phyloP scores from a whole-genome alignment of 73 alveolate species.

The Tetrahymena malaccensis region DNA sequence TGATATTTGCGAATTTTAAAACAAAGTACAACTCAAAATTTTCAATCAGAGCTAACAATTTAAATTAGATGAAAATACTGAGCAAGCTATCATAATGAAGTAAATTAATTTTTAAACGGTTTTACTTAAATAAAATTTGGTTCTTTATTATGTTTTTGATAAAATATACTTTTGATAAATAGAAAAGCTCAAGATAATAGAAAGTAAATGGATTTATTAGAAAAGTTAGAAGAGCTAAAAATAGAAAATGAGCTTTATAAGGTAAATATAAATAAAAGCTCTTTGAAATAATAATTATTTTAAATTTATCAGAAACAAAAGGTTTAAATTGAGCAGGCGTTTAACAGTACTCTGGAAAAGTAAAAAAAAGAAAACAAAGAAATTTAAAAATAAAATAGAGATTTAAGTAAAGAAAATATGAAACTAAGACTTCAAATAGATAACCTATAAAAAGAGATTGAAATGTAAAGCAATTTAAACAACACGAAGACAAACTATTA shows the following conservation, averaged over 20 bases:
- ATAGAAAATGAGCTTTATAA: background rate
- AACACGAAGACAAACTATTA: background rate
- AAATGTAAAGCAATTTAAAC: background rate
- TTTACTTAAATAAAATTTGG: too few relatives aligned
- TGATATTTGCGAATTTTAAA: background rate
- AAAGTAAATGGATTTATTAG: background rate
- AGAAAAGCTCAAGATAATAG: background rate
- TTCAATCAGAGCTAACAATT: background rate
- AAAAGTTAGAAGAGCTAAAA: background rate
- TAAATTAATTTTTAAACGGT: background rate
- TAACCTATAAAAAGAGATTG: background rate
- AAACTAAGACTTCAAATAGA: background rate
- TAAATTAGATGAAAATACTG: background rate
- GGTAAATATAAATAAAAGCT: background rate
- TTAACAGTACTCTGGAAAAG: background rate
- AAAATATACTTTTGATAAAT: background rate
- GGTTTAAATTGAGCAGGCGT: background rate
- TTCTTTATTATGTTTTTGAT: background rate
- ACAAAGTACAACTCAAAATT: background rate
- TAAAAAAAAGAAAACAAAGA: background rate
- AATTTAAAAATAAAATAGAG: background rate
- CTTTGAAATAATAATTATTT: background rate
- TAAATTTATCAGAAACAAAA: background rate
- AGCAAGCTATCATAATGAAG: background rate
- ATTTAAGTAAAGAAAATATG: background rate